Evolutionary conservation across 306 rosid species (phyloP).

Genomic region (Prunus kanzakura): DNA sequence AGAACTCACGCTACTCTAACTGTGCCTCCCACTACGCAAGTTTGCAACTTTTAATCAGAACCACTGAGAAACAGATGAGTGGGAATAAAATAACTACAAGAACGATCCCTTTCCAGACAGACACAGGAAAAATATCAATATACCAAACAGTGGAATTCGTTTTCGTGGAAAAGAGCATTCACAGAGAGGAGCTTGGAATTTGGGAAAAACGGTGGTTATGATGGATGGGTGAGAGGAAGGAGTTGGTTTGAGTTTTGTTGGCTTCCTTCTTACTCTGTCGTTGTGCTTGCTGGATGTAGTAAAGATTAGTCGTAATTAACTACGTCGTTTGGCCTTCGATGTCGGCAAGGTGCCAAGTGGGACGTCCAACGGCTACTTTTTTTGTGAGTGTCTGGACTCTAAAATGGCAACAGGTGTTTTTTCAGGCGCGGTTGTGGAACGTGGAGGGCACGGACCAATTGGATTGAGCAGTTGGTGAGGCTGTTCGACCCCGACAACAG

Average conservation of each 20-base stretch:
- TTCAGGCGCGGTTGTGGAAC: background rate
- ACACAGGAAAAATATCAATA: background rate
- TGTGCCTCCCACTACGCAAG: background rate
- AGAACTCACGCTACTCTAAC: conserved; percentile 12
- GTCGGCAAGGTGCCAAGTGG: conserved; percentile 41
- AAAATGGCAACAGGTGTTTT: background rate
- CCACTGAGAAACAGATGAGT: background rate
- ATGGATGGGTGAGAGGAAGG: background rate
- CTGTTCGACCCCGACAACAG: background rate
- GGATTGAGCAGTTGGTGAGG: background rate
- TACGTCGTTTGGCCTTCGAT: background rate
- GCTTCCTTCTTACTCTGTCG: background rate
- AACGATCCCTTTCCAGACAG: background rate
- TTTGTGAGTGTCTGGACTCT: background rate
- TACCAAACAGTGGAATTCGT: background rate
- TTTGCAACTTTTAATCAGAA: conserved; percentile 5
- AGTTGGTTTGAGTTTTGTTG: background rate
- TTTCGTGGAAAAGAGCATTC: background rate
- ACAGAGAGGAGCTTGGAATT: background rate
- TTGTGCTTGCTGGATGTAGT: background rate
- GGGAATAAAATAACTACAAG: background rate
- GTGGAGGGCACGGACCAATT: background rate
- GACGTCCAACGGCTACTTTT: conserved; percentile 51
- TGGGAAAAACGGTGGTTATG: background rate
- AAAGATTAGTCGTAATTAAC: background rate